A percentile compares a stretch with the other conserved stretches of the same genome.
phyloP scores from a whole-genome alignment of 257 asterid genomes.

The Solanum neorickii region DNA sequence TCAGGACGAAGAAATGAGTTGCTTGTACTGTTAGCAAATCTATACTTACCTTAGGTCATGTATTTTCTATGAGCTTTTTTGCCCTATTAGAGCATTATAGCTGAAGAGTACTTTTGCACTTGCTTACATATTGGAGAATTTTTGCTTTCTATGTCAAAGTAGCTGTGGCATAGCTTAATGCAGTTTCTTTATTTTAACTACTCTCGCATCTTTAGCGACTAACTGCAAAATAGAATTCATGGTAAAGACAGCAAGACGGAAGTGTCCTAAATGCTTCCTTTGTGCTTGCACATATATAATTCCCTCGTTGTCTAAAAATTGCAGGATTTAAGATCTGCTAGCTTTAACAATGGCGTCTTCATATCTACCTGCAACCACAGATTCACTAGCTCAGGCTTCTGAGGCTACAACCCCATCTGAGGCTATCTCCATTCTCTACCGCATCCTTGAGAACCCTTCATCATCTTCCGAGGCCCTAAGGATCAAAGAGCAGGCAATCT shows the following conservation, averaged over 20 bases:
- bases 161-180: neutral
- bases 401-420: slow-evolving; percentile 28
- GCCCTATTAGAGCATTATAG: neutral
- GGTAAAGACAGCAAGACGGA: neutral
- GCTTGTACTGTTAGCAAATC: neutral
- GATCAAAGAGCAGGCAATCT: slow-evolving; percentile 33
- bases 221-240: neutral
- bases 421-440: slow-evolving; percentile 22
- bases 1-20: neutral
- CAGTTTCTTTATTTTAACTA: neutral
- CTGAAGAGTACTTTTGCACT: neutral
- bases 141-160: neutral
- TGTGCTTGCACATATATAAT: neutral
- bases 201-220: neutral
- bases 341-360: slow-evolving; percentile 21
- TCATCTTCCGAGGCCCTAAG: slow-evolving; percentile 30
- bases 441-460: slow-evolving; percentile 25
- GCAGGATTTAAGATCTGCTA: slow-evolving; percentile 6
- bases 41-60: neutral
- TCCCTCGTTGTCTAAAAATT: neutral
- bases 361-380: slow-evolving; percentile 24
- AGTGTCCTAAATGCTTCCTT: neutral
- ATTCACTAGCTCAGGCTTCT: slow-evolving; percentile 28
- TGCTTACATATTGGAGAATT: neutral
- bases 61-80: neutral